Conservation (phyloP, 2,329 filamentous ascomycete species). For the Microcera coccophila region DNA sequence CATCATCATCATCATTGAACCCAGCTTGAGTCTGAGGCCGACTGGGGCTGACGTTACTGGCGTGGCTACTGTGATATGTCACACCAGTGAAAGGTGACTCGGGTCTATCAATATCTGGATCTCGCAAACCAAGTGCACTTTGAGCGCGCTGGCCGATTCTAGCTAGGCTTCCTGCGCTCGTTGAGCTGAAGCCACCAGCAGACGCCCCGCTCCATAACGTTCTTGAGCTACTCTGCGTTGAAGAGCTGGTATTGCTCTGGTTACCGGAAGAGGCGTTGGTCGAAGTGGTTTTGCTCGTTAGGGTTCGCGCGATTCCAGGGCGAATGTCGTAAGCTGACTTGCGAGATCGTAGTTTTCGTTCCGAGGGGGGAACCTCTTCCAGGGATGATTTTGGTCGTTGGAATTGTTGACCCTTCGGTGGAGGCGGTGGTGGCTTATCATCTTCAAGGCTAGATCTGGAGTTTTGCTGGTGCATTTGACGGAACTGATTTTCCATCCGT, state of each 20-base stretch:
- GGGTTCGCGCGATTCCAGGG: conserved; percentile 68
- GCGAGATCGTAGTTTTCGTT: conserved; percentile 54
- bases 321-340: conserved; percentile 78
- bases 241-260: conserved; percentile 68
- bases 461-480: conserved; percentile 63
- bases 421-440: conserved; percentile 58
- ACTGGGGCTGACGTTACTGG: conserved; percentile 48
- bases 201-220: conserved; percentile 94
- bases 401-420: conserved; percentile 51
- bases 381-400: conserved; percentile 58
- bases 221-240: conserved; percentile 72
- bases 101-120: conserved; percentile 52
- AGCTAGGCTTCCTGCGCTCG: conserved; percentile 89
- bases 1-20: conserved; percentile 63
- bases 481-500: conserved; percentile 81
- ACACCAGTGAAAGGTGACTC: conserved; percentile 69
- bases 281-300: conserved; percentile 81
- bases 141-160: conserved; percentile 65
- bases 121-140: conserved; percentile 61
- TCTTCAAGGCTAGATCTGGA: conserved; percentile 38
- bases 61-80: conserved; percentile 90
- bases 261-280: conserved; percentile 73
- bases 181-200: conserved; percentile 86
- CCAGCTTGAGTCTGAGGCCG: conserved; percentile 64
- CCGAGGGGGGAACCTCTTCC: conserved; percentile 39